Evolutionary conservation across 2,329 filamentous ascomycete species (phyloP).

Genomic region (Neofusicoccum laricinum): DNA sequence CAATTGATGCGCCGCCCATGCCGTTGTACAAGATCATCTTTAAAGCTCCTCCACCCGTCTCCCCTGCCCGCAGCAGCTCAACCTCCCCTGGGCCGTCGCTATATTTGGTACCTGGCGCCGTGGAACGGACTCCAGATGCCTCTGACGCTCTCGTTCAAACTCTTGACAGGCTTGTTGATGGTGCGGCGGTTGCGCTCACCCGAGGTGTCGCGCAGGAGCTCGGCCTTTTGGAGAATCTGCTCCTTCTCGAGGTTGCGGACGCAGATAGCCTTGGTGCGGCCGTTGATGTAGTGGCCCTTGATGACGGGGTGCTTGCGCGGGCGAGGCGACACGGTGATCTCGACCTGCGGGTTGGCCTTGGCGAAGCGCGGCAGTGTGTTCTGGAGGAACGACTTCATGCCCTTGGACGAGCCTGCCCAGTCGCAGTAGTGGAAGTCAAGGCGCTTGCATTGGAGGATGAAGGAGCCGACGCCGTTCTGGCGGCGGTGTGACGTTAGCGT

Average conservation of each 20-base stretch:
- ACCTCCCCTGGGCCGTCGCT: background rate
- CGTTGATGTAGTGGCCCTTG: conserved; percentile 89
- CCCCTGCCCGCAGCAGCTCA: background rate
- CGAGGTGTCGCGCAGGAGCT: conserved; percentile 69
- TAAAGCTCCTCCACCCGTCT: background rate
- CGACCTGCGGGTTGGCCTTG: conserved; percentile 76
- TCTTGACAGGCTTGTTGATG: conserved; percentile 56
- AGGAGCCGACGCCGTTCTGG: conserved; percentile 94
- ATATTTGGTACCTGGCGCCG: conserved; percentile 41
- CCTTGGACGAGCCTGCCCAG: conserved; percentile 86
- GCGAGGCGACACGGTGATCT: conserved; percentile 86
- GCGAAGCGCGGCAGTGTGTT: conserved; percentile 75
- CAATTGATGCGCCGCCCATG: conserved; percentile 13
- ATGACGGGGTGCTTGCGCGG: conserved; percentile 88
- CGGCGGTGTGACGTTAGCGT: conserved; percentile 19
- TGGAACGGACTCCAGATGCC: conserved; percentile 65
- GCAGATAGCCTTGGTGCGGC: conserved; percentile 78
- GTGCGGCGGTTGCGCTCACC: conserved; percentile 67
- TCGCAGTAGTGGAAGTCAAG: conserved; percentile 97
- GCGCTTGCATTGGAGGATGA: conserved; percentile 95
- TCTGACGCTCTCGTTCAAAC: conserved; percentile 62
- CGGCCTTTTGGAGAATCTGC: conserved; percentile 77
- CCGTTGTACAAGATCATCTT: conserved; percentile 1
- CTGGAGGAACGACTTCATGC: conserved; percentile 96
- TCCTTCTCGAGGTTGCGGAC: conserved; percentile 80